Evolutionary conservation across 2,329 filamentous ascomycete genomes (phyloP).

Genomic region (Phaeophleospora eucalypticola): DNA sequence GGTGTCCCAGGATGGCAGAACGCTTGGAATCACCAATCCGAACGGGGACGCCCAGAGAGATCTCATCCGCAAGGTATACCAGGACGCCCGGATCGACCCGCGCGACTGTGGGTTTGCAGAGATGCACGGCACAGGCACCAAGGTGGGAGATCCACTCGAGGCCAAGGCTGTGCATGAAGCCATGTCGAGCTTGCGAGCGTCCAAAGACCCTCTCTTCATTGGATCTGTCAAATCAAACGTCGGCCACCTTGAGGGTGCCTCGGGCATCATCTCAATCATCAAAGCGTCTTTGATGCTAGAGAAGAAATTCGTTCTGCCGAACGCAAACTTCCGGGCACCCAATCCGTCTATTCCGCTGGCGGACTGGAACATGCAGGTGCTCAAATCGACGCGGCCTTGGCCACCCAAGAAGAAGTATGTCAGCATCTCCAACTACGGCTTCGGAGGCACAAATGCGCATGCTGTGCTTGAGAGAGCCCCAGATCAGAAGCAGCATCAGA

Average conservation of each 20-base stretch:
- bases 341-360: slow-evolving; percentile 28
- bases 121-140: slow-evolving; percentile 24
- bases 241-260: slow-evolving; percentile 16
- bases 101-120: slow-evolving; percentile 21
- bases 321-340: slow-evolving; percentile 19
- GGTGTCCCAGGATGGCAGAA: slow-evolving; percentile 20
- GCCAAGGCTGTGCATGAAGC: slow-evolving; percentile 7
- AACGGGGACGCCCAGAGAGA: slow-evolving; percentile 15
- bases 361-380: slow-evolving; percentile 12
- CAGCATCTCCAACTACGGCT: slow-evolving; percentile 17
- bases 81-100: slow-evolving; percentile 15
- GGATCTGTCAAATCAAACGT: slow-evolving; percentile 26
- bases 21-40: slow-evolving; percentile 15
- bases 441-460: slow-evolving; percentile 1
- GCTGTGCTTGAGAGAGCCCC: slow-evolving; percentile 1
- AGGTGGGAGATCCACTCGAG: slow-evolving; percentile 20
- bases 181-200: no score
- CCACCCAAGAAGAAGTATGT: slow-evolving; percentile 31
- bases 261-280: slow-evolving; percentile 16
- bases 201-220: slow-evolving; percentile 17
- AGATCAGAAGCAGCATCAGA: no score
- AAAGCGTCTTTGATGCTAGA: slow-evolving; percentile 25
- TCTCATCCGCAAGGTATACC: slow-evolving; percentile 14
- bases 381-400: no score
- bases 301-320: slow-evolving; percentile 24